Conservation (phyloP, 2,329 filamentous ascomycete species). For the Pseudocercospora musae region DNA sequence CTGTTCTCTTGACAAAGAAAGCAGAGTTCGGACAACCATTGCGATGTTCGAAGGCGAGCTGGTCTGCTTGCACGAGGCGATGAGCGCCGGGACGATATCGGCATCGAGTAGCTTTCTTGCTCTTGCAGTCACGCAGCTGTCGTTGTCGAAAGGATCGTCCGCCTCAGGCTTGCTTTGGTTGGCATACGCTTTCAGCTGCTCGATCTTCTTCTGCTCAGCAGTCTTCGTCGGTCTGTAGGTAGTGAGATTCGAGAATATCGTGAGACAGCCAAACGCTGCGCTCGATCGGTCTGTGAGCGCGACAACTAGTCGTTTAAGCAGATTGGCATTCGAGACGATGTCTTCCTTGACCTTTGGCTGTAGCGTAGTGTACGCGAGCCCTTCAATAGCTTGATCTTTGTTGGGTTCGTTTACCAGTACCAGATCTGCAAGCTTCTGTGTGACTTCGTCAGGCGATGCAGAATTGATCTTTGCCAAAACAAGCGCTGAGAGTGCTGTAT, state of each 20-base stretch:
- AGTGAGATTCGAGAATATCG: constrained; percentile 81
- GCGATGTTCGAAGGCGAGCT: constrained; percentile 64
- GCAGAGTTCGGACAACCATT: constrained; percentile 72
- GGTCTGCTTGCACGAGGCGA: constrained; percentile 47
- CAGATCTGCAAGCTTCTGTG: constrained; percentile 29
- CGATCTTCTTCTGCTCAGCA: constrained; percentile 89
- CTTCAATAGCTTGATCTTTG: constrained; percentile 72
- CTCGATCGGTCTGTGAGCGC: constrained; percentile 50
- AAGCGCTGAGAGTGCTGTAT: constrained; percentile 44
- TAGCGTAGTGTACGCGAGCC: constrained; percentile 85
- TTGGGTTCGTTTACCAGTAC: constrained; percentile 35
- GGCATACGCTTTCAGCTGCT: constrained; percentile 89
- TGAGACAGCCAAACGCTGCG: constrained; percentile 75
- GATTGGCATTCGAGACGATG: constrained; percentile 63
- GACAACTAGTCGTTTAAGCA: constrained; percentile 68
- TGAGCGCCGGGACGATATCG: constrained; percentile 71
- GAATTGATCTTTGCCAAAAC: constrained; percentile 55
- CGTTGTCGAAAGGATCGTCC: constrained; percentile 68
- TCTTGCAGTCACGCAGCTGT: constrained; percentile 69
- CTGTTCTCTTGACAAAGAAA: constrained; percentile 71
- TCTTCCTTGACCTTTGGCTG: constrained; percentile 82
- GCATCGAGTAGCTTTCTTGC: constrained; percentile 77
- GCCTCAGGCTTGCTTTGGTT: constrained; percentile 67
- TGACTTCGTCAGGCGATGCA: constrained; percentile 27
- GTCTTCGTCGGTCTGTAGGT: constrained; percentile 72